These are phyloP conservation scores for Pythium utonaiense DNA, from an alignment of 352 stramenopile species.

Conservation along the genomic window DNA sequence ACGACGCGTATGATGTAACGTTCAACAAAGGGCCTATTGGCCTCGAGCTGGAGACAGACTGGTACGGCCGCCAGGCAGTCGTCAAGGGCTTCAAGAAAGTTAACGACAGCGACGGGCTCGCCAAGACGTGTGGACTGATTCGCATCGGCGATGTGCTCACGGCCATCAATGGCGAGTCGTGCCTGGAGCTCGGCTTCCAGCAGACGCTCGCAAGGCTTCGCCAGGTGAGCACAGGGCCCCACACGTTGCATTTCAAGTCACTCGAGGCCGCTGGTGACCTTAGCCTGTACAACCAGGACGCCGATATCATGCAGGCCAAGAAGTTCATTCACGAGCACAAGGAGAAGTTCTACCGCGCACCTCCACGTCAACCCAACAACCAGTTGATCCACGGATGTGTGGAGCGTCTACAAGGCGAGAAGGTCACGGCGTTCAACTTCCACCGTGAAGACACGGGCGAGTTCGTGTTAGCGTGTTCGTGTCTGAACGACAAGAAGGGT, in stretches of 20 bases:
- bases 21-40: slow-evolving; percentile 62
- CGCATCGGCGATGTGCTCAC: slow-evolving; percentile 70
- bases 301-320: slow-evolving; percentile 61
- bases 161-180: slow-evolving; percentile 66
- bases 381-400: slow-evolving; percentile 65
- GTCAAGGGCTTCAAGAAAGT: slow-evolving; percentile 66
- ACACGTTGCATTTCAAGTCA: slow-evolving; percentile 76
- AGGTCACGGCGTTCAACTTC: slow-evolving; percentile 85
- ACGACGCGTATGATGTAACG: slow-evolving; percentile 69
- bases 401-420: slow-evolving; percentile 60
- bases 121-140: slow-evolving; percentile 58
- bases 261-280: slow-evolving; percentile 61
- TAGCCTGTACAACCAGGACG: slow-evolving; percentile 58
- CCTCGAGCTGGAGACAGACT: slow-evolving; percentile 69
- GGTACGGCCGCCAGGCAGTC: slow-evolving; percentile 67
- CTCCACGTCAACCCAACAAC: slow-evolving; percentile 13
- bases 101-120: slow-evolving; percentile 44
- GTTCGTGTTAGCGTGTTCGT: slow-evolving; percentile 72
- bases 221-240: slow-evolving; percentile 32
- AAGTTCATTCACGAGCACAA: slow-evolving; percentile 82
- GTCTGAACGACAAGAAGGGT: slow-evolving; percentile 59
- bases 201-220: slow-evolving; percentile 49
- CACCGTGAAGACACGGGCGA: slow-evolving; percentile 78
- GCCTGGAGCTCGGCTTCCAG: slow-evolving; percentile 62
- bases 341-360: slow-evolving; percentile 53